phyloP scores from a whole-genome alignment of 192 early-diverging fungal genomes.

The Coemansia sp. region DNA sequence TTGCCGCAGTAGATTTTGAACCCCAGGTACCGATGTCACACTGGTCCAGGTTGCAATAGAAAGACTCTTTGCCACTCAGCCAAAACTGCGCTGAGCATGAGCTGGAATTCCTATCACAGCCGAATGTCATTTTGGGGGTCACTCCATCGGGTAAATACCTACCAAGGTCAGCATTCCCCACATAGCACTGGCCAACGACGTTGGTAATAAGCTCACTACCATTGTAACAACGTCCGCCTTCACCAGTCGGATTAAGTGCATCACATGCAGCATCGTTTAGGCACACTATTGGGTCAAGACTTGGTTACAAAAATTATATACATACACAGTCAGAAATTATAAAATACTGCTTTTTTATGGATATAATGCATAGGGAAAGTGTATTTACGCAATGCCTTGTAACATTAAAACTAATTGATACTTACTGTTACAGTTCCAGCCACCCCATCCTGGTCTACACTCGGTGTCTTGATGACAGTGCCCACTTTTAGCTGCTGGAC shows the following conservation, averaged over 20 bases:
- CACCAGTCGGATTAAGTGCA: slow-evolving; percentile 64
- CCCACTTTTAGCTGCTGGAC: slow-evolving; percentile 56
- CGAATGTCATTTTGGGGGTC: slow-evolving; percentile 77
- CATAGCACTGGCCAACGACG: slow-evolving; percentile 72
- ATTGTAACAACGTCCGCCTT: slow-evolving; percentile 74
- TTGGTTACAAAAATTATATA: background rate
- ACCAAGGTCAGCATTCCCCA: slow-evolving; percentile 64
- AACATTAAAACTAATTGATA: slow-evolving; percentile 1
- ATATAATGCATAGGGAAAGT: background rate
- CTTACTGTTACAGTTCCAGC: slow-evolving; percentile 88
- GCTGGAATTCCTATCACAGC: slow-evolving; percentile 59
- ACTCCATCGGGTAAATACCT: slow-evolving; percentile 58
- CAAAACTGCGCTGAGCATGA: slow-evolving; percentile 84
- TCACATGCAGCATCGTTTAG: slow-evolving; percentile 65
- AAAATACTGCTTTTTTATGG: background rate
- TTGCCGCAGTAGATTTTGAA: slow-evolving; percentile 41
- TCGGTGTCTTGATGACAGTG: slow-evolving; percentile 61
- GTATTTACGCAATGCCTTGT: background rate
- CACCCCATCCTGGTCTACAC: slow-evolving; percentile 86
- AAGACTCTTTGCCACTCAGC: slow-evolving; percentile 83
- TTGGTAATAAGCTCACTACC: slow-evolving; percentile 68
- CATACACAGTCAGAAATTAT: background rate
- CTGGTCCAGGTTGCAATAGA: slow-evolving; percentile 81
- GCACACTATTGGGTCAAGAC: slow-evolving; percentile 69
- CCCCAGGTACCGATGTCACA: slow-evolving; percentile 63